Conservation (phyloP, 352 stramenopile species). For the Pythium rhizo-oryzae region DNA sequence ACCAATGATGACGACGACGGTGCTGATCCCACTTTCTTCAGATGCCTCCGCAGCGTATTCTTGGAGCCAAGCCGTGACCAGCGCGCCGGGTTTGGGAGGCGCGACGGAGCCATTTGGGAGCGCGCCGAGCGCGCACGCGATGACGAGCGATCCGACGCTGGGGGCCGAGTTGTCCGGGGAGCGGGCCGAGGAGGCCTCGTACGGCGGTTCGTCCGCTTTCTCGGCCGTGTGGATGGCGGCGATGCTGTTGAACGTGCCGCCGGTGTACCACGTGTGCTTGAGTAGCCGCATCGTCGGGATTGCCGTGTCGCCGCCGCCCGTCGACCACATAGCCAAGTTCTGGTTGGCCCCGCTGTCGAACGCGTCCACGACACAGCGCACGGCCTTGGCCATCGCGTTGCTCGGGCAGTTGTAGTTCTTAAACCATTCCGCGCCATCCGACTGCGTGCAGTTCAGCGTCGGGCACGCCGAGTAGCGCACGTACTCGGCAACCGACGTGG, state of each 20-base stretch:
- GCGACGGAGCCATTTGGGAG: no score
- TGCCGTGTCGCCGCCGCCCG: background rate
- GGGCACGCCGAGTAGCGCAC: background rate
- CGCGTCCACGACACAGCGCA: slow-evolving; percentile 13
- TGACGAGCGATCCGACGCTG: background rate
- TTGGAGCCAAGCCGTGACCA: background rate
- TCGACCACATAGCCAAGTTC: slow-evolving; percentile 6
- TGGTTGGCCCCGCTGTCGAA: background rate
- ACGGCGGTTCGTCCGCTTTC: background rate
- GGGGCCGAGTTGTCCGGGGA: background rate
- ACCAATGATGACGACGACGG: background rate
- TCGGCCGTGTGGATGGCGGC: background rate
- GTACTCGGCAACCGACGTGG: slow-evolving; percentile 7
- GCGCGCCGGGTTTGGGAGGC: background rate
- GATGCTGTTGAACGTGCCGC: background rate
- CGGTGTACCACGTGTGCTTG: slow-evolving; percentile 1
- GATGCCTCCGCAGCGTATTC: background rate
- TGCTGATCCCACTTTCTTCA: background rate
- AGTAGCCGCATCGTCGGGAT: background rate
- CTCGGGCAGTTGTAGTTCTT: slow-evolving; percentile 18
- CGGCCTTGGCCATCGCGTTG: slow-evolving; percentile 9
- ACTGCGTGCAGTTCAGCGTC: slow-evolving; percentile 13
- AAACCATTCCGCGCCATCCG: slow-evolving; percentile 10
- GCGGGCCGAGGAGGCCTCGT: background rate
- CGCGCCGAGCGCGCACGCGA: no score